phyloP scores from a whole-genome alignment of 169 alveolate species.

The Plasmodium blacklocki region DNA sequence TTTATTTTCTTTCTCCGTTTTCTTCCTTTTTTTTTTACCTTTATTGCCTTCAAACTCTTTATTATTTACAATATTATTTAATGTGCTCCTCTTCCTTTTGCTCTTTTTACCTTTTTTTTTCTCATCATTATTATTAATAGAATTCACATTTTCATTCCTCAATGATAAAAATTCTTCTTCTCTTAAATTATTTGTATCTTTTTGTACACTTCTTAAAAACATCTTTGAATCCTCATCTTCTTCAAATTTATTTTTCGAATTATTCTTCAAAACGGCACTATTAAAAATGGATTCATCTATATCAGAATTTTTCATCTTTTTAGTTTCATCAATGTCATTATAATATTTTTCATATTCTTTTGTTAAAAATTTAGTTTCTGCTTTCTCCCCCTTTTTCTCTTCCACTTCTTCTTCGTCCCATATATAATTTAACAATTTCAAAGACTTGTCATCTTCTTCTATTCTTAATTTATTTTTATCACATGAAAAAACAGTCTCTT shows the following conservation, averaged over 20 bases:
- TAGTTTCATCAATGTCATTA: not conserved
- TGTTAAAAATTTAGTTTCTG: not conserved
- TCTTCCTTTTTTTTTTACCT: not conserved
- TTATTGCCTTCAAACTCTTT: not conserved
- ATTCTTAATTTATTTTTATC: not conserved
- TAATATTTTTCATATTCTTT: not conserved
- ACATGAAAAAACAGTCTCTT: not conserved
- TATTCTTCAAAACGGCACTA: not conserved
- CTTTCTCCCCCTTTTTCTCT: not conserved
- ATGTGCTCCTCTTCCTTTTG: not conserved
- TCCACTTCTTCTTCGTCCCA: not conserved
- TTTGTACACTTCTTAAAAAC: not conserved
- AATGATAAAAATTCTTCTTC: not conserved
- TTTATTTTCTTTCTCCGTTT: not conserved
- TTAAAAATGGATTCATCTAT: not conserved
- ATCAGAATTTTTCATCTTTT: not conserved
- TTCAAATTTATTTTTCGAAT: not conserved
- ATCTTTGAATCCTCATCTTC: not conserved
- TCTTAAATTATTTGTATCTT: not conserved
- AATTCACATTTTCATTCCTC: not conserved
- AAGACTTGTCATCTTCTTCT: not conserved
- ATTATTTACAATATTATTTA: constrained; percentile 6
- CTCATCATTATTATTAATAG: not conserved
- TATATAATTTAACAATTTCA: not conserved
- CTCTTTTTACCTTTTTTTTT: not conserved